These are phyloP conservation scores for Fomitopsis schrenkii DNA, from an alignment of 1,284 basidiomycete species.

Conservation along the genomic window DNA sequence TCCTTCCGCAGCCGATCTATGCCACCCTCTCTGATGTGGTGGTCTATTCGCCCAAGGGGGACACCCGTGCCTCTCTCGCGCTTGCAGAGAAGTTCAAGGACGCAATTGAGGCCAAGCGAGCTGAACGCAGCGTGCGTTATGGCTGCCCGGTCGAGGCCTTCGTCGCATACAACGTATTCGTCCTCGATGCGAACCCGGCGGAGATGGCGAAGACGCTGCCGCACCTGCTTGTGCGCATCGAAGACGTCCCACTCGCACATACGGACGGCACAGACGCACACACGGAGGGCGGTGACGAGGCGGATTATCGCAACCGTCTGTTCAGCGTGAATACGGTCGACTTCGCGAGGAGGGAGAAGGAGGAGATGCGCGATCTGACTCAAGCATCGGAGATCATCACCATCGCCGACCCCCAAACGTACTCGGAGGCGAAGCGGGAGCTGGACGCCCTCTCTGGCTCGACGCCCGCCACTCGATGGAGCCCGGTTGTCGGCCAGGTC, in stretches of 20 bases:
- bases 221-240: conserved; percentile 41
- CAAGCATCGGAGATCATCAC: conserved; percentile 65
- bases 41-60: conserved; percentile 72
- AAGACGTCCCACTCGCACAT: conserved; percentile 23
- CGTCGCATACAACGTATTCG: conserved; percentile 82
- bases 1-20: conserved; percentile 58
- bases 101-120: conserved; percentile 53
- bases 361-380: conserved; percentile 89
- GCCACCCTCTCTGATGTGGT: conserved; percentile 87
- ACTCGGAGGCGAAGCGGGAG: conserved; percentile 9
- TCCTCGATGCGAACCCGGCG: conserved; percentile 61
- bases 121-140: conserved; percentile 36
- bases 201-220: conserved; percentile 44
- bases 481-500: conserved; percentile 56
- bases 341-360: conserved; percentile 76
- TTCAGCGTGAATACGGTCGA: conserved; percentile 57
- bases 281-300: conserved; percentile 25
- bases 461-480: conserved; percentile 43
- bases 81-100: conserved; percentile 57
- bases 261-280: conserved; percentile 29
- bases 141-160: conserved; percentile 31
- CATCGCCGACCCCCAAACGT: conserved; percentile 8
- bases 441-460: conserved; percentile 24
- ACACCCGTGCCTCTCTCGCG: conserved; percentile 46
- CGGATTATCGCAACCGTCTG: conserved; percentile 18